Evolutionary conservation across 2,329 filamentous ascomycete species (phyloP).

Genomic region (Colletotrichum caudatum): DNA sequence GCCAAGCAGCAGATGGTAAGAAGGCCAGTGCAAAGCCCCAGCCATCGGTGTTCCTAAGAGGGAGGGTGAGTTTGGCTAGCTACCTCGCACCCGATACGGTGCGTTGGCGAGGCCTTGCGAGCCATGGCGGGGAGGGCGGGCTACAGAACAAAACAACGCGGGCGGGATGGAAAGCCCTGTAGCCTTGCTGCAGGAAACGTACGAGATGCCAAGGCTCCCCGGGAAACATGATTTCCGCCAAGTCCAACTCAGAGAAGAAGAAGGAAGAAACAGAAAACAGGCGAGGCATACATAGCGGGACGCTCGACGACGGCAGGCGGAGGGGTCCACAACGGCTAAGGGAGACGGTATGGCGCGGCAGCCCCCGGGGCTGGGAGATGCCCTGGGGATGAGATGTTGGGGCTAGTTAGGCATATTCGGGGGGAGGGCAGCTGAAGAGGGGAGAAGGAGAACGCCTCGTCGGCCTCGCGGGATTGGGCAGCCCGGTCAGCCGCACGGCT

Average conservation of each 20-base stretch:
- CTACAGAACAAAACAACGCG: neutral
- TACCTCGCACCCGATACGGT: neutral
- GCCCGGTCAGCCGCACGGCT: constrained; percentile 8
- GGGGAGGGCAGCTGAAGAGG: constrained; percentile 9
- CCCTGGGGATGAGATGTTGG: neutral
- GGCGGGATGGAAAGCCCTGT: neutral
- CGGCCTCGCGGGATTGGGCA: neutral
- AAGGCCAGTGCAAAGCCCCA: neutral
- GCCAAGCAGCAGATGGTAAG: neutral
- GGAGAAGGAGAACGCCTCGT: neutral
- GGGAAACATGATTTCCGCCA: neutral
- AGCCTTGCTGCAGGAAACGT: neutral
- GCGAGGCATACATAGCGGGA: too few species aligned
- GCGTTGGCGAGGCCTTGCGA: constrained; percentile 4
- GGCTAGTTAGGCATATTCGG: constrained; percentile 13
- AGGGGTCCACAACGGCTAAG: neutral
- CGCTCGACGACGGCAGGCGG: neutral
- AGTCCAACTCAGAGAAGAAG: neutral
- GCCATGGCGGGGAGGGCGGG: neutral
- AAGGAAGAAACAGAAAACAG: neutral
- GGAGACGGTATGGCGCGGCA: constrained; percentile 13
- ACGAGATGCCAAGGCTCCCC: neutral
- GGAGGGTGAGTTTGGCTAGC: neutral
- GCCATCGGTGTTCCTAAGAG: too few species aligned
- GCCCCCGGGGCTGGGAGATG: neutral